Percentiles rank a stretch among this genome's conserved stretches.
Conservation (phyloP, 164 flowering plant species). For the Liquidambar formosana region DNA sequence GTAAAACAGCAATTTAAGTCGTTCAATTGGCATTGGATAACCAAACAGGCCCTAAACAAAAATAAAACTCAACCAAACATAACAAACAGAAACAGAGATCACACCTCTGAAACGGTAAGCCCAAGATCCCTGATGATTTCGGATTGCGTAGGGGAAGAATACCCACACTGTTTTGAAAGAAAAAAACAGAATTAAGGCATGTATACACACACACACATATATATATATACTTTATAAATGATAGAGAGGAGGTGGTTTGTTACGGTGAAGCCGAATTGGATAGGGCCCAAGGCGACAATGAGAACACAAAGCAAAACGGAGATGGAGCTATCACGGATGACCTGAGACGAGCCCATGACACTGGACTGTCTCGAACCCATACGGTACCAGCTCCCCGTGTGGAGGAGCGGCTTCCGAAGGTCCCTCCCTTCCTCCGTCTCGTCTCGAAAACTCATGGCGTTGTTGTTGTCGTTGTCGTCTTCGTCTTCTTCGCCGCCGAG, state of each 20-base stretch:
- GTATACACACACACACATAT: neutral
- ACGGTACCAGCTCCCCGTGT: slow-evolving; percentile 49
- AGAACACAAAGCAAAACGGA: slow-evolving; percentile 79
- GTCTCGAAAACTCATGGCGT: slow-evolving; percentile 35
- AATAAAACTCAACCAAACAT: neutral
- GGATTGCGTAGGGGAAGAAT: slow-evolving; percentile 65
- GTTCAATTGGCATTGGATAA: too few relatives aligned
- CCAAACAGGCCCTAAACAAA: too few relatives aligned
- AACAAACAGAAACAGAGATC: neutral
- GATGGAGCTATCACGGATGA: slow-evolving; percentile 60
- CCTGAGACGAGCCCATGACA: slow-evolving; percentile 37
- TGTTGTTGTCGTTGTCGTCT: too few relatives aligned
- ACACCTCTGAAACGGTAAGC: slow-evolving; percentile 59
- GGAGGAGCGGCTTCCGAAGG: slow-evolving; percentile 41
- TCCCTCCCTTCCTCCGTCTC: slow-evolving; percentile 32
- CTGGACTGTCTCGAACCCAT: slow-evolving; percentile 41
- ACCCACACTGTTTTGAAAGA: slow-evolving; percentile 42
- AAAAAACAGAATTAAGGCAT: neutral
- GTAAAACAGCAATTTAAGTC: too few relatives aligned
- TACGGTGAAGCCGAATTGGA: slow-evolving; percentile 94
- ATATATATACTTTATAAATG: neutral
- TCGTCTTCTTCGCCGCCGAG: too few relatives aligned
- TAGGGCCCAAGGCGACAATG: slow-evolving; percentile 84
- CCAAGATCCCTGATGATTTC: slow-evolving; percentile 45
- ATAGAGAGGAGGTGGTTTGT: neutral